phyloP scores from a whole-genome alignment of 495 filamentous ascomycete genomes.

The Usnea hakonensis region DNA sequence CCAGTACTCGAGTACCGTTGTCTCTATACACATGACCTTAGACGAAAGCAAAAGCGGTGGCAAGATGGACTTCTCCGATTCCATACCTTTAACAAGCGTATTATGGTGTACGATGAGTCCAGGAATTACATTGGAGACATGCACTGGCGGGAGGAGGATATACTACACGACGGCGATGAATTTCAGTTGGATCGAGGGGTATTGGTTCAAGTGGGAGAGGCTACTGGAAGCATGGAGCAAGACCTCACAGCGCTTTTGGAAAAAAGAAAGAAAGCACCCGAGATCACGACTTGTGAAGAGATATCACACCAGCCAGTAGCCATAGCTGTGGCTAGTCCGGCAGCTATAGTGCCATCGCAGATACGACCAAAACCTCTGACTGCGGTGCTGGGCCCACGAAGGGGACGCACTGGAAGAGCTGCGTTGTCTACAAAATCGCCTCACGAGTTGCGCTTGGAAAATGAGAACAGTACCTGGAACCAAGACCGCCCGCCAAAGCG shows the following conservation, averaged over 20 bases:
- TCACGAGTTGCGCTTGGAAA: constrained; percentile 38
- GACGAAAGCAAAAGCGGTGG: constrained; percentile 84
- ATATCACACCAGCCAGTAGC: constrained; percentile 25
- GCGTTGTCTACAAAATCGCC: constrained; percentile 38
- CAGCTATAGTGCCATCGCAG: constrained; percentile 22
- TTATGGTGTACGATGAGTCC: constrained; percentile 80
- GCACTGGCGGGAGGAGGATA: constrained; percentile 63
- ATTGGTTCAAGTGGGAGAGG: constrained; percentile 72
- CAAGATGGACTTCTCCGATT: constrained; percentile 82
- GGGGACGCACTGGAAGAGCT: constrained; percentile 39
- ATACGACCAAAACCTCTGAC: constrained; percentile 48
- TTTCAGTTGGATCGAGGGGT: constrained; percentile 68
- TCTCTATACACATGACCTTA: constrained; percentile 77
- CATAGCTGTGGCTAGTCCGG: constrained; percentile 18
- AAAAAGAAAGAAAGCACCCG: constrained; percentile 45
- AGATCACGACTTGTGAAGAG: constrained; percentile 31
- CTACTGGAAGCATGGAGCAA: constrained; percentile 60
- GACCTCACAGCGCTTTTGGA: constrained; percentile 67
- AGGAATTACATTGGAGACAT: constrained; percentile 78
- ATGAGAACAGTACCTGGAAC: constrained; percentile 22
- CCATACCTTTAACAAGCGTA: constrained; percentile 83
- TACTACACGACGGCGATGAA: constrained; percentile 70
- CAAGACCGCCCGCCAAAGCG: constrained; percentile 42
- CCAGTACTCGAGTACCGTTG: constrained; percentile 72
- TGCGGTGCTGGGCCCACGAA: constrained; percentile 49